Base-by-base conservation (phyloP, 164 flowering plant species). In the Vitis labrusca region DNA sequence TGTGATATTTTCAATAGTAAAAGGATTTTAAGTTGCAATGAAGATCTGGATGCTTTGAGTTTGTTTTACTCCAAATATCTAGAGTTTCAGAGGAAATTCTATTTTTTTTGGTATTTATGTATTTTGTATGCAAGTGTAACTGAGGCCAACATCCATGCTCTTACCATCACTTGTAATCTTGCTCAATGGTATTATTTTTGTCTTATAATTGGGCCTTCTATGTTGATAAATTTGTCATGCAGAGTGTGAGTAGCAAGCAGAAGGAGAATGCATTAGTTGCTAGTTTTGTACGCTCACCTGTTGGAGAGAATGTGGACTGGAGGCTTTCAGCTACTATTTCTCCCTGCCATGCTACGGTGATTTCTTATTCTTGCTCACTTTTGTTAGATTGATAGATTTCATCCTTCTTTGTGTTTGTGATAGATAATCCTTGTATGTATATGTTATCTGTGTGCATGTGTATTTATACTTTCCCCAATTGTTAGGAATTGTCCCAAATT, bases 311-410 rank as follows among this genome's bases (percentile, higher is more conserved):
- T 82, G 86, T 96, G 65, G 97, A 93, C 68, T 96, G 99, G 99
- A 88, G 81, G 80, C 91, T 96, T 70, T 93, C 99, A 16, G 98
- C 99, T 44, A 91, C 92, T 52, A 90, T 93, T 76, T 89, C 97
- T 73, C 99, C 99, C 32, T 96, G 99, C 75, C 93, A 93, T 85
- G 97, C 83, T 66, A 96, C 98, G 84, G 99, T 94, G 63, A 70
- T 76, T 70, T 52, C 47, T 66, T 66, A 55, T 6, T 61, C 10
- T 57, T 65, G 7, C 3, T 17, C 23, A n/a, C 5, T 3, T 30
- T 58, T n/a, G 27, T 15, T 23, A 59, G 15, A 10, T 19, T 16
- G 8, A 44, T 53, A 37, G 16, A 51, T 50, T 9, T 14, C 66
- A 19, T 73, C 52, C 57, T 9, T 23, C 58, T 6, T 49, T 11